Evolutionary conservation across 257 asterid genomes (phyloP), one percentile per base, ranked within the genome.

Genomic region (Cinchona pubescens): DNA sequence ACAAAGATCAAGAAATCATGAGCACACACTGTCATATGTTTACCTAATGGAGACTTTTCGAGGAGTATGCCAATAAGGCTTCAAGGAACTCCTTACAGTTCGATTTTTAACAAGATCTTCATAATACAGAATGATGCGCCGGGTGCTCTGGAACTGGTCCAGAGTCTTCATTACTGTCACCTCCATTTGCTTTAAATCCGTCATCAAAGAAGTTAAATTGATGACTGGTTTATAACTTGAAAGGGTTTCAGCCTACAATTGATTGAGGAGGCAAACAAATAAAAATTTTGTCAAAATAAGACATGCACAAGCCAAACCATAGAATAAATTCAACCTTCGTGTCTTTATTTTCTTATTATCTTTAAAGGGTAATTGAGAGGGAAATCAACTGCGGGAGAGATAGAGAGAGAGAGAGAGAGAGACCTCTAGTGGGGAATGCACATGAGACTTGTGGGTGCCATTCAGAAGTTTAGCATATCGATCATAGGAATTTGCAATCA

Each of bases 41-140:
- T 37, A 48, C 59, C 59, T 21, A 23, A 51, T 6, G 21, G 10
- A 51, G 59, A 51, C 19, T 51, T 51, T 51, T 25, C 27, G 21
- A 51, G 27, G 21, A 21, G 11, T 19, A 42, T 64, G 32, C 6
- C 25, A 2, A 23, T 19, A 7, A 7, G 27, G 8, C 19, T 34
- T 38, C 48, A 65, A 72, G 25, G 48, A 42, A 66, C 34, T 74
- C 75, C 95, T 84, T 82, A 90, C 97, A 68, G 95, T 86, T 84
- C 70, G 86, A 79, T 95, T 88, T 73, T 86, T 90, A 70, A 95
- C 75, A 59, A 95, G 88, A 79, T 95, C 97, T 84, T 95, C 99
- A 5, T 95, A 95, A 81, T 86, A 92, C 66, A 95, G 81, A 84
- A 91, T 62, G 25, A 91, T 82, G 83, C 89, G 94, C 67, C 97